Percentiles rank a stretch among this genome's conserved stretches.
These are phyloP conservation scores for Trifolium fragiferum DNA, from an alignment of 306 rosid species.

Conservation along the genomic window DNA sequence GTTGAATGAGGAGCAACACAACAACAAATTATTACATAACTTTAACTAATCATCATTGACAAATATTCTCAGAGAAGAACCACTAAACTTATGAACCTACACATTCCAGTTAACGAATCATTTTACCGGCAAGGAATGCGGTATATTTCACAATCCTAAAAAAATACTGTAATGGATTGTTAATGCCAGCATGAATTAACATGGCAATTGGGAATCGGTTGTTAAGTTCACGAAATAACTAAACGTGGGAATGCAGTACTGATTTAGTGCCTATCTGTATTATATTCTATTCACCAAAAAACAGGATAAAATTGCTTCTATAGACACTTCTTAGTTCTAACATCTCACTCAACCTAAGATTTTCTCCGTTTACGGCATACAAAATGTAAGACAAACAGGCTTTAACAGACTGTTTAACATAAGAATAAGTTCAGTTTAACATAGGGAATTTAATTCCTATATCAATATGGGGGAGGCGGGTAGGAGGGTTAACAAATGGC, in stretches of 20 bases:
- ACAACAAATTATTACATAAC: constrained; percentile 23
- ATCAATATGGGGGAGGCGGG: too few species aligned
- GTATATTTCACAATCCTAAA: background rate
- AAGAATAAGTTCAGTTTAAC: background rate
- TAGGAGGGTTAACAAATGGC: background rate
- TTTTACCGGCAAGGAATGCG: constrained; percentile 20
- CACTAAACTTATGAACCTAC: constrained; percentile 11
- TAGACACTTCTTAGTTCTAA: background rate
- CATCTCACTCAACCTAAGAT: background rate
- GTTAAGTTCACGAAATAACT: background rate
- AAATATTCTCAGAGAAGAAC: constrained; percentile 17
- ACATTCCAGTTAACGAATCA: constrained; percentile 6
- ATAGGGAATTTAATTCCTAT: background rate
- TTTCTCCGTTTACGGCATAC: background rate
- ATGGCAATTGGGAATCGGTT: background rate
- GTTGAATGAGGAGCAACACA: constrained; percentile 4
- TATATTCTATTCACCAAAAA: background rate
- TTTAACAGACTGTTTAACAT: background rate
- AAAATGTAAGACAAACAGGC: background rate
- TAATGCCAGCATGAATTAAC: constrained; percentile 15
- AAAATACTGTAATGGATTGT: background rate
- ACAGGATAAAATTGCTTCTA: background rate
- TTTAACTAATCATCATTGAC: constrained; percentile 31
- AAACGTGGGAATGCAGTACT: background rate
- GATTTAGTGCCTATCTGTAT: background rate